Evolutionary conservation across 2,329 filamentous ascomycete species (phyloP).

Genomic region (Hypocrella siamensis): DNA sequence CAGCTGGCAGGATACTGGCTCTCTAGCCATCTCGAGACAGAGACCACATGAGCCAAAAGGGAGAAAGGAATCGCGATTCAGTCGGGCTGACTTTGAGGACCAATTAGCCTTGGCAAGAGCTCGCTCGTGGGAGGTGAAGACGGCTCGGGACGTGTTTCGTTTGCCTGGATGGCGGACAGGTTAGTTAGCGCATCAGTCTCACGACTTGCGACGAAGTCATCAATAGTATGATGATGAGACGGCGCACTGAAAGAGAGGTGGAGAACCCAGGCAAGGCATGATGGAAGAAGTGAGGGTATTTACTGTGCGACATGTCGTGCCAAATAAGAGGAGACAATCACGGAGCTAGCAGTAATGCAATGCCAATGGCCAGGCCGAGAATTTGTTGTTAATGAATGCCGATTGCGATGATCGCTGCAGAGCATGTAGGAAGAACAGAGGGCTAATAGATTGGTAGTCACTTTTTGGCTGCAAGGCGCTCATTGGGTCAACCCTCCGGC

Average conservation of each 20-base stretch:
- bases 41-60: slow-evolving; percentile 80
- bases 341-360: no score
- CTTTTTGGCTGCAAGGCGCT: no score
- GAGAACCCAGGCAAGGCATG: not conserved
- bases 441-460: no score
- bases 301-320: slow-evolving; percentile 34
- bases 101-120: slow-evolving; percentile 67
- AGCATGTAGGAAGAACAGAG: no score
- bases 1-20: slow-evolving; percentile 68
- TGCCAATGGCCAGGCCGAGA: no score
- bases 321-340: not conserved
- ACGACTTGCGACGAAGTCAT: no score
- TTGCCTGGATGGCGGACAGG: slow-evolving; percentile 36
- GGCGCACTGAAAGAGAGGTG: no score
- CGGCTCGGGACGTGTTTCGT: slow-evolving; percentile 78
- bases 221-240: no score
- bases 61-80: slow-evolving; percentile 81
- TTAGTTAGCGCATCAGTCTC: no score
- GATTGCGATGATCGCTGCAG: no score
- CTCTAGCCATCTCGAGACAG: slow-evolving; percentile 65
- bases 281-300: slow-evolving; percentile 5
- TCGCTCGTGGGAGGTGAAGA: slow-evolving; percentile 90
- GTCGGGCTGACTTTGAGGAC: slow-evolving; percentile 67
- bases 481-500: no score
- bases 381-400: no score